These are phyloP conservation scores for Penicillium glabrum DNA, from an alignment of 2,329 filamentous ascomycete genomes.

Conservation along the genomic window DNA sequence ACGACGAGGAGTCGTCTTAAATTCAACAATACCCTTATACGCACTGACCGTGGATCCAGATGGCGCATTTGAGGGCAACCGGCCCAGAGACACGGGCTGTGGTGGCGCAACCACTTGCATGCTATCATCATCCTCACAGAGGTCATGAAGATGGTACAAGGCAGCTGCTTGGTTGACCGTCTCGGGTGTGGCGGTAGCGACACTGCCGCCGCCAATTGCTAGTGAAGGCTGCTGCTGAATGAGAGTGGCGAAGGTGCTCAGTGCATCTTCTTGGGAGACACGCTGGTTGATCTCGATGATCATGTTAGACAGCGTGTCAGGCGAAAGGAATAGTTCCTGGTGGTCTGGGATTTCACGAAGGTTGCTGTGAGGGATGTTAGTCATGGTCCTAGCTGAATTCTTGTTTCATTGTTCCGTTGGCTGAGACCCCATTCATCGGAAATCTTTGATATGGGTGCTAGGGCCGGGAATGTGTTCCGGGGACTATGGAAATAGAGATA, in stretches of 20 bases:
- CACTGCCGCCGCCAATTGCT: conserved; percentile 37
- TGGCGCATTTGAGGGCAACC: conserved; percentile 37
- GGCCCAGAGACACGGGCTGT: conserved; percentile 56
- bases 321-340: conserved; percentile 89
- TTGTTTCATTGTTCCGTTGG: too few species aligned
- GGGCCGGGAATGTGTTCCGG: neutral
- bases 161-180: conserved; percentile 67
- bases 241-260: conserved; percentile 22
- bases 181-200: conserved; percentile 50
- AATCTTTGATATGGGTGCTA: neutral
- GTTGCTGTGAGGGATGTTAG: conserved; percentile 23
- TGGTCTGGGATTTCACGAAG: conserved; percentile 53
- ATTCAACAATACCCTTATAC: conserved; percentile 30
- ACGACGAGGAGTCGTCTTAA: conserved; percentile 22
- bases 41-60: conserved; percentile 15
- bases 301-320: conserved; percentile 78
- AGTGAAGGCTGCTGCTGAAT: conserved; percentile 19
- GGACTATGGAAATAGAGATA: neutral
- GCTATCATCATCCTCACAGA: conserved; percentile 64
- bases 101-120: conserved; percentile 68
- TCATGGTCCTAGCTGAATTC: neutral
- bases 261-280: conserved; percentile 49
- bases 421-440: neutral
- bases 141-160: conserved; percentile 61
- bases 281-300: conserved; percentile 90